A percentile compares a stretch with the other conserved stretches of the same genome.
phyloP scores from a whole-genome alignment of 2,329 filamentous ascomycete species.

The Blastomyces gilchristii region DNA sequence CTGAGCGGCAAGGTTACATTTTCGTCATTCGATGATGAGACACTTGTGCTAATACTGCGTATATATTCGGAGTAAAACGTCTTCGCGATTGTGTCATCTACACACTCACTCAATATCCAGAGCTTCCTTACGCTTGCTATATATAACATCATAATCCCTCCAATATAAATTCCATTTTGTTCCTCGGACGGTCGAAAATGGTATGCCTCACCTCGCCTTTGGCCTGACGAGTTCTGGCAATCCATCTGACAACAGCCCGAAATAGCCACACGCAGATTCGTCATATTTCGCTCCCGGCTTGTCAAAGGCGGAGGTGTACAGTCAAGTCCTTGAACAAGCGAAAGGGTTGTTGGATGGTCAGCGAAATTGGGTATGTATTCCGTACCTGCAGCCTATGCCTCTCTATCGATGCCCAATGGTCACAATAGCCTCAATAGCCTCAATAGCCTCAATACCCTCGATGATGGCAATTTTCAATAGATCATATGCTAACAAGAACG shows the following conservation, averaged over 20 bases:
- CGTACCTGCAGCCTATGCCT: background rate
- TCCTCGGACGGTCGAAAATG: background rate
- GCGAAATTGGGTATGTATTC: constrained; percentile 37
- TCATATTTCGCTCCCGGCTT: constrained; percentile 32
- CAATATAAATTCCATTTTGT: background rate
- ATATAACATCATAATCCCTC: background rate
- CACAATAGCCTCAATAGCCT: background rate
- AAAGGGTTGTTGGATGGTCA: constrained; percentile 32
- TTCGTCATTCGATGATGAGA: background rate
- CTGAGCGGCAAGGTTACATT: background rate
- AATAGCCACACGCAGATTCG: constrained; percentile 39
- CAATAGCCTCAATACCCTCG: no score
- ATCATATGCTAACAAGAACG: background rate
- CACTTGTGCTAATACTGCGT: background rate
- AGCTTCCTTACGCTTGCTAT: background rate
- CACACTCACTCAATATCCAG: background rate
- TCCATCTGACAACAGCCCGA: background rate
- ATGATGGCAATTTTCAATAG: background rate
- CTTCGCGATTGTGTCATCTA: background rate
- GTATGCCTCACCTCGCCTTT: background rate
- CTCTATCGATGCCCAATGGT: constrained; percentile 8
- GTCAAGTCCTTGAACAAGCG: constrained; percentile 32
- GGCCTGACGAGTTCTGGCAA: background rate
- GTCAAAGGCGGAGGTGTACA: constrained; percentile 36
- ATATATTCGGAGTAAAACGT: background rate